Percentiles rank a stretch among this genome's conserved stretches.
phyloP scores from a whole-genome alignment of 169 alveolate species.

The Perkinsus olseni region DNA sequence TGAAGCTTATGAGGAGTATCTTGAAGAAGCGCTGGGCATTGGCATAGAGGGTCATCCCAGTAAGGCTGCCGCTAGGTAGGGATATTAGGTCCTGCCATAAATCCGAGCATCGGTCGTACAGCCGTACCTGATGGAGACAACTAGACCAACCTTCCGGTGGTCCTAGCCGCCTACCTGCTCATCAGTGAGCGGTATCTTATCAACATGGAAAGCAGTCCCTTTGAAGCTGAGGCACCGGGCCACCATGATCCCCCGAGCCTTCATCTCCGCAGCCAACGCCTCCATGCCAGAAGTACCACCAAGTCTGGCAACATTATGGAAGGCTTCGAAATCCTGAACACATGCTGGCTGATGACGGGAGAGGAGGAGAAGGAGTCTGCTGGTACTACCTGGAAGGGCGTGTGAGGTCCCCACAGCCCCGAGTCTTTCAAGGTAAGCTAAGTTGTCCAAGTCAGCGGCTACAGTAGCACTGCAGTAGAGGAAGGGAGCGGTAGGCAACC shows the following conservation, averaged over 20 bases:
- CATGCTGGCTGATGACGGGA: neutral
- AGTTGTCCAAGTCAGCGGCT: neutral
- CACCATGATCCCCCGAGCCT: conserved; percentile 6
- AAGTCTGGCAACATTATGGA: neutral
- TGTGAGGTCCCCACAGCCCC: conserved; percentile 7
- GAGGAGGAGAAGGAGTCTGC: neutral
- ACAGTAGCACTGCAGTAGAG: neutral
- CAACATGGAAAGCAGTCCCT: neutral
- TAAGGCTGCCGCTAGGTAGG: neutral
- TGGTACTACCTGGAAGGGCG: neutral
- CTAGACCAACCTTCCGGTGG: too few relatives aligned
- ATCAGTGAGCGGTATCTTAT: neutral
- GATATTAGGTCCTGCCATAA: neutral
- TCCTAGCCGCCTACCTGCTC: neutral
- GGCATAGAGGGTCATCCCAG: neutral
- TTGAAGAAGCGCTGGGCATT: neutral
- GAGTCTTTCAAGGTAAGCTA: neutral
- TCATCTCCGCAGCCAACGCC: neutral
- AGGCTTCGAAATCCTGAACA: neutral
- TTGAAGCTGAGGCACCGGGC: neutral
- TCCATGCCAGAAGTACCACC: conserved; percentile 11
- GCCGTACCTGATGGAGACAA: neutral
- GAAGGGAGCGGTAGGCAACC: neutral
- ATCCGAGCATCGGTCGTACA: neutral
- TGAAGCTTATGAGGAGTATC: neutral